Conservation (phyloP, 176 grass and related monocot genomes). For the Thalia dealbata region DNA sequence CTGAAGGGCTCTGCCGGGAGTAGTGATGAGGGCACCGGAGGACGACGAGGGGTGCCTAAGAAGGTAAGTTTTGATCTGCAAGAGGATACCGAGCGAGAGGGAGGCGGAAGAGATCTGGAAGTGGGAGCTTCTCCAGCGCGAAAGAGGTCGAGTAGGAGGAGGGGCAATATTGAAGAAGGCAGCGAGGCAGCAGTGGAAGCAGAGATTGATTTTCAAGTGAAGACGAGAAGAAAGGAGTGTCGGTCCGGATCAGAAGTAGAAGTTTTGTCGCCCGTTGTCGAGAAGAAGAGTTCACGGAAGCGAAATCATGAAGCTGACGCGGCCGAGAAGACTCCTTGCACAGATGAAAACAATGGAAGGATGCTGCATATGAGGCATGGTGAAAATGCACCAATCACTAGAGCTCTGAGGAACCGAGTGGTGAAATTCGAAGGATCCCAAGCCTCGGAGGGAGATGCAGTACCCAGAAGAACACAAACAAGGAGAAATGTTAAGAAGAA, state of each 20-base stretch:
- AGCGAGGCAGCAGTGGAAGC: not conserved
- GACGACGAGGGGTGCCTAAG: constrained; percentile 15
- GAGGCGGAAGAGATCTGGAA: not conserved
- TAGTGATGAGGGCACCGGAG: not conserved
- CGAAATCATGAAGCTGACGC: constrained; percentile 10
- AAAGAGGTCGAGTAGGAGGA: constrained; percentile 19
- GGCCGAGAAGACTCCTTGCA: not conserved
- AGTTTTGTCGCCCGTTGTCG: constrained; percentile 6
- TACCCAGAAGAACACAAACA: not conserved
- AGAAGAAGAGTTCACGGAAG: constrained; percentile 17
- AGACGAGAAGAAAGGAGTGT: constrained; percentile 20
- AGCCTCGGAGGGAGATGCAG: not conserved
- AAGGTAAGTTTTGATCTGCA: constrained; percentile 25
- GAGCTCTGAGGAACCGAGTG: constrained; percentile 22
- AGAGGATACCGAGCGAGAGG: not conserved
- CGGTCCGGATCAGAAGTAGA: not conserved
- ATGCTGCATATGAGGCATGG: not conserved
- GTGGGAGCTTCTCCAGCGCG: constrained; percentile 9
- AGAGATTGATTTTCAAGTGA: not conserved
- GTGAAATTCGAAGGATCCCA: not conserved
- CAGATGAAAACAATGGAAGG: not conserved
- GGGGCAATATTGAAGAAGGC: not conserved
- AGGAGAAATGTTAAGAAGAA: not conserved
- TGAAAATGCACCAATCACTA: not conserved
- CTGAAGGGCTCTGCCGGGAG: constrained; percentile 25